Percentiles rank a stretch among this genome's conserved stretches.
These are phyloP conservation scores for Boeremia exigua DNA, from an alignment of 2,329 filamentous ascomycete genomes.

Conservation along the genomic window DNA sequence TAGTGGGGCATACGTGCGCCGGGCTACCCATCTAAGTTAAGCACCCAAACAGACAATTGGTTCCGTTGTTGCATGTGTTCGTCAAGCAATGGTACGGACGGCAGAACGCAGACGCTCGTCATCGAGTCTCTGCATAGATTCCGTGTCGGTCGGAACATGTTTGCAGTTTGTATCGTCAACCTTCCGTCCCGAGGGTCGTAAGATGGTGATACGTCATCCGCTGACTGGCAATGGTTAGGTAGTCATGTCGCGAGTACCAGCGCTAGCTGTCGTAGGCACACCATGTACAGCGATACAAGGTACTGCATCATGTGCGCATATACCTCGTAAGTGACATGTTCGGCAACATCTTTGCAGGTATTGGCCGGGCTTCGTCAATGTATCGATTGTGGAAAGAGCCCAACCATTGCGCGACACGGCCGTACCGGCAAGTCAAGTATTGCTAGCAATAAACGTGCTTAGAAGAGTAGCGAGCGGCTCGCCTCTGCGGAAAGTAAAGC, in stretches of 20 bases:
- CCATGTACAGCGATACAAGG: background rate
- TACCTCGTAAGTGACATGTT: background rate
- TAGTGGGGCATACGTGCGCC: constrained; percentile 17
- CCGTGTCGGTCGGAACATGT: constrained; percentile 20
- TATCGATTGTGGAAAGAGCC: background rate
- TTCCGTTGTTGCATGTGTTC: constrained; percentile 13
- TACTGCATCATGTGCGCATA: background rate
- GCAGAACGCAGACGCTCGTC: constrained; percentile 30
- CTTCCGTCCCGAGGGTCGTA: constrained; percentile 15
- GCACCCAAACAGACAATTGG: constrained; percentile 3
- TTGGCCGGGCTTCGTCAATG: too few relatives aligned
- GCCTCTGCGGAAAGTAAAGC: constrained; percentile 9
- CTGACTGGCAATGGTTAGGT: constrained; percentile 1
- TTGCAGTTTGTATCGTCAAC: constrained; percentile 13
- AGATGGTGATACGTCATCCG: constrained; percentile 21
- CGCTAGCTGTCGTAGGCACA: background rate
- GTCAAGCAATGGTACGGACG: constrained; percentile 11
- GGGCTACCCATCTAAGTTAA: constrained; percentile 26
- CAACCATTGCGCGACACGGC: background rate
- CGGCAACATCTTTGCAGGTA: background rate
- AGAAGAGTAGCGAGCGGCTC: background rate
- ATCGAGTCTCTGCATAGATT: constrained; percentile 27
- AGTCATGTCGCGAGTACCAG: background rate
- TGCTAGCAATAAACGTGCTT: background rate
- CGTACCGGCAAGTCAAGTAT: too few relatives aligned